A percentile compares a stretch with the other conserved stretches of the same genome.
These are phyloP conservation scores for Phaeotremella skinneri DNA, from an alignment of 768 basidiomycete species.

Conservation along the genomic window DNA sequence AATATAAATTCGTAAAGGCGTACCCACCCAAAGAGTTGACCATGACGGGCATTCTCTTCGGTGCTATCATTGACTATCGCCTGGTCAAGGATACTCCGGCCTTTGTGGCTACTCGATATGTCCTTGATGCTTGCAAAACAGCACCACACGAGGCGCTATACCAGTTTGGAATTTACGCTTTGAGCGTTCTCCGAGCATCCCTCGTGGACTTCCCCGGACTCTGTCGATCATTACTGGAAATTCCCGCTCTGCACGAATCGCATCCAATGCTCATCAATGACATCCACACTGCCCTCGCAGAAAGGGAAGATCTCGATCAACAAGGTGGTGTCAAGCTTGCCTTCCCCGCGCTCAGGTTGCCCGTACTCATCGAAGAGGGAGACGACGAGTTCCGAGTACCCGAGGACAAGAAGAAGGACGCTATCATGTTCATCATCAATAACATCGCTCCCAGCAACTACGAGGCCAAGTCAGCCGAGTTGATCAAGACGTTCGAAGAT, in stretches of 20 bases:
- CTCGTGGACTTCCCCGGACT: slow-evolving; percentile 89
- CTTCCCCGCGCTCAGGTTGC: slow-evolving; percentile 42
- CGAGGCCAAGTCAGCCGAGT: slow-evolving; percentile 78
- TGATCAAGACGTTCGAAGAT: slow-evolving; percentile 79
- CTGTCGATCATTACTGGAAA: slow-evolving; percentile 80
- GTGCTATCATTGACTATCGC: slow-evolving; percentile 88
- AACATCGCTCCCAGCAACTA: slow-evolving; percentile 94
- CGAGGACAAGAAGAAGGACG: slow-evolving; percentile 83
- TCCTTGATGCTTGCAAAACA: slow-evolving; percentile 87
- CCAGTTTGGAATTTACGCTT: slow-evolving; percentile 89
- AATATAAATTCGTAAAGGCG: slow-evolving; percentile 98
- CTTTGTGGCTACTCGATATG: slow-evolving; percentile 93
- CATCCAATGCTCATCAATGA: slow-evolving; percentile 74
- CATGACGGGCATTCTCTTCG: slow-evolving; percentile 95
- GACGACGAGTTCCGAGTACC: slow-evolving; percentile 66
- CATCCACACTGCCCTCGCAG: slow-evolving; percentile 67
- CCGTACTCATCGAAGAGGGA: slow-evolving; percentile 43
- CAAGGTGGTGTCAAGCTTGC: slow-evolving; percentile 49
- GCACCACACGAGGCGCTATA: slow-evolving; percentile 75
- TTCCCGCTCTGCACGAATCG: slow-evolving; percentile 79
- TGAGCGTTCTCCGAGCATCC: slow-evolving; percentile 79
- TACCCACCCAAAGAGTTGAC: slow-evolving; percentile 89
- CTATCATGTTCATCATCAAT: slow-evolving; percentile 95
- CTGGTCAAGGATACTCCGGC: slow-evolving; percentile 92
- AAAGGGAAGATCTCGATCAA: slow-evolving; percentile 54